Evolutionary conservation across 164 flowering plant genomes (phyloP).

Genomic region (Akebia trifoliata): DNA sequence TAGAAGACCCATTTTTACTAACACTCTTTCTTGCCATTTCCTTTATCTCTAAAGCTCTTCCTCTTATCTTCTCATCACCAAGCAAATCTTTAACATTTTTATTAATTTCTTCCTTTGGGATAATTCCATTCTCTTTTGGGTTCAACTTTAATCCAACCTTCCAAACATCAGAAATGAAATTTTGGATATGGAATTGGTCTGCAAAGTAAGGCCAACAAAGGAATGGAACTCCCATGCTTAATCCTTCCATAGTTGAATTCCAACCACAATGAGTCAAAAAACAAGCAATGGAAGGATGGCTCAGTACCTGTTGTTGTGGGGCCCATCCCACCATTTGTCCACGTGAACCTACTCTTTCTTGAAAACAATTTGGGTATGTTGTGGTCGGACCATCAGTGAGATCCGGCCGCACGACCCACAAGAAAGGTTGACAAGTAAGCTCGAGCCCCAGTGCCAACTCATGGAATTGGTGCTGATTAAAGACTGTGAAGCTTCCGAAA

Average conservation of each 20-base stretch:
- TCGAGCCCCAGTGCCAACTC: conserved; percentile 53
- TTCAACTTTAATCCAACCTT: conserved; percentile 32
- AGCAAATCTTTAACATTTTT: conserved; percentile 13
- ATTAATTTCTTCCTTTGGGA: conserved; percentile 15
- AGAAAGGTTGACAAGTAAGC: conserved; percentile 30
- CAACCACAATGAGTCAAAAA: conserved; percentile 65
- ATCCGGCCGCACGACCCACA: conserved; percentile 50
- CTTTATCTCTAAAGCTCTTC: conserved; percentile 12
- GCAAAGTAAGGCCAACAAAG: conserved; percentile 56
- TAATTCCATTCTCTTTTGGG: conserved; percentile 10
- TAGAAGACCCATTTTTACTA: conserved; percentile 14
- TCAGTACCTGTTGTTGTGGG: conserved; percentile 43
- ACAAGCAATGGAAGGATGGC: conserved; percentile 51
- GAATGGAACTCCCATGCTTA: conserved; percentile 43
- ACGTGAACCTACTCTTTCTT: conserved; percentile 19
- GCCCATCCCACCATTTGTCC: conserved; percentile 51
- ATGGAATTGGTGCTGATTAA: conserved; percentile 29
- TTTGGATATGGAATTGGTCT: conserved; percentile 41
- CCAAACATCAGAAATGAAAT: conserved; percentile 46
- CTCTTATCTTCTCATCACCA: conserved; percentile 12
- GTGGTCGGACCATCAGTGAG: conserved; percentile 11
- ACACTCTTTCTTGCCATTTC: conserved; percentile 12
- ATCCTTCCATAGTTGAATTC: conserved; percentile 53
- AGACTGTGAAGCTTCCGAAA: conserved; percentile 40
- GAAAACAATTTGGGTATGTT: conserved; percentile 31